Conservation (phyloP, 805 yeast species). For the Ogataea minuta region DNA sequence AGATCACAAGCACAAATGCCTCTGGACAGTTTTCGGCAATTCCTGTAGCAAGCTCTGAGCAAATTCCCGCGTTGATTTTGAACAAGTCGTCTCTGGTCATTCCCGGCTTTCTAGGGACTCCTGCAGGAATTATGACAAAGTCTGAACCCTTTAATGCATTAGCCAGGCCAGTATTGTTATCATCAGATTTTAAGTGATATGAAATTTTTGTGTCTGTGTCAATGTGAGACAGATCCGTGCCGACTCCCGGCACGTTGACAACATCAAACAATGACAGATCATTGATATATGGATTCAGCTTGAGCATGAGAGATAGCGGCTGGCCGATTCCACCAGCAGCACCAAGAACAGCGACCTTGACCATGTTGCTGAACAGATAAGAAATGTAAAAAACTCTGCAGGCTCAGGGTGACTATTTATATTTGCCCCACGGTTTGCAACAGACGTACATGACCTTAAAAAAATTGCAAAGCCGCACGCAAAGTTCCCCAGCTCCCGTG, state of each 20-base stretch:
- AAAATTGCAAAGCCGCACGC: conserved; percentile 3
- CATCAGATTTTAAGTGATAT: conserved; percentile 41
- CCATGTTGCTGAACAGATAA: conserved; percentile 9
- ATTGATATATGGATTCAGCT: conserved; percentile 59
- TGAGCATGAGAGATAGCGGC: conserved; percentile 79
- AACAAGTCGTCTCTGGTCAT: conserved; percentile 64
- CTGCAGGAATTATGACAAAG: conserved; percentile 57
- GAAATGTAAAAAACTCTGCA: neutral
- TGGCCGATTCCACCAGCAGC: conserved; percentile 96
- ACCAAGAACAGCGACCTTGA: conserved; percentile 66
- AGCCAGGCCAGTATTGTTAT: conserved; percentile 31
- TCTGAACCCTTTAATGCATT: conserved; percentile 45
- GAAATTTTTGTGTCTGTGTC: conserved; percentile 46
- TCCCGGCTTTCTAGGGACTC: conserved; percentile 64
- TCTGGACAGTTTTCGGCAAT: conserved; percentile 48
- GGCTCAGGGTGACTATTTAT: conserved; percentile 7
- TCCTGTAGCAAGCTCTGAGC: conserved; percentile 49
- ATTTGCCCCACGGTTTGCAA: conserved; percentile 9
- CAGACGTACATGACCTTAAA: conserved; percentile 10
- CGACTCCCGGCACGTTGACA: conserved; percentile 81
- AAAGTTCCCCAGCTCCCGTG: neutral
- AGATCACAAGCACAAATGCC: conserved; percentile 53
- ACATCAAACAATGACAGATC: conserved; percentile 82
- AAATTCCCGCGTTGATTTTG: conserved; percentile 56
- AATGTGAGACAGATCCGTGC: conserved; percentile 84